Base-by-base conservation (phyloP, 805 yeast species). In the Sugiyamaella lignohabitans region DNA sequence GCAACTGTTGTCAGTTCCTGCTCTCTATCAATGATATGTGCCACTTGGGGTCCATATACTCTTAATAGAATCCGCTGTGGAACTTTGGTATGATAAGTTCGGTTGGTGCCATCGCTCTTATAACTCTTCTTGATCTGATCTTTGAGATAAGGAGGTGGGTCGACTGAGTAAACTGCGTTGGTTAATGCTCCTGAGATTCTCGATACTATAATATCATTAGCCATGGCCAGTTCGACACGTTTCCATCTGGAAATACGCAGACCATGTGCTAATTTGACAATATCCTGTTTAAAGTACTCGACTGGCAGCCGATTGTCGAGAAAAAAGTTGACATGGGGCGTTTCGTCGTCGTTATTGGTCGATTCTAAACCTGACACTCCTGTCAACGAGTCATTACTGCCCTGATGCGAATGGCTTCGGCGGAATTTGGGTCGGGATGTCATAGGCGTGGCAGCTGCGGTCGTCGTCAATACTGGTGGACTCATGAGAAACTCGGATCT, bases 151-250 rank as follows among this genome's bases (percentile, higher is more conserved):
- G 58, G 44, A 0, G 79, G 79, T 45, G 84, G 81, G 57, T 76
- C 82, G 2, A 93, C 76, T 58, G 80, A 80, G 63, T 84, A 93
- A 46, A 91, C 84, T 29, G 89, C 83, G 63, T 93, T 93, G 18
- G 98, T 93, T 62, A 93, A 73, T 0, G 98, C 98, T 18, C 98
- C 98, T 32, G 86, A 78, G 42, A 93, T 87, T 53, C 96, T 74
- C 36, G 67, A 71, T 18, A 89, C 63, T 19, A 65, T 70, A 35
- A 91, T 63, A 18, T 68, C 69, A n/a, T 52, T 56, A 6, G 68
- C 62, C 65, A 63, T 62, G 5, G 69, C 53, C 57, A 56, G 20
- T 20, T 57, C 53, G 8, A 81, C 73, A 51, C 72, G 72, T 56
- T 80, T 78, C 98, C 98, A 93, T 63, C 84, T 82, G 29, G 87